Evolutionary conservation across 2,329 filamentous ascomycete species (phyloP), one percentile per base, ranked within the genome.

Genomic region (Ophiocordyceps robertsii): DNA sequence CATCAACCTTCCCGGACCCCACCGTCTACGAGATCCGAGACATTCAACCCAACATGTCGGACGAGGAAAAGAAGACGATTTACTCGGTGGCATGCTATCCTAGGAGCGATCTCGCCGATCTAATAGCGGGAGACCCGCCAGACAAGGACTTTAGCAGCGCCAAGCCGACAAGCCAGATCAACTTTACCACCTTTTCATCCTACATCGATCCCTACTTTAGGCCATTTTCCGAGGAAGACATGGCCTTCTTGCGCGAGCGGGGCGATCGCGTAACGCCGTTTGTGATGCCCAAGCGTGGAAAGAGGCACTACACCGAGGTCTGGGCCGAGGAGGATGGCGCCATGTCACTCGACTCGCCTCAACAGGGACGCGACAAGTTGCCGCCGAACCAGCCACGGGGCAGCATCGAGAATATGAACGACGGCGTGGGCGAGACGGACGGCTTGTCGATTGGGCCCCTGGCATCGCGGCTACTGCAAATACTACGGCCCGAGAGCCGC

Each of bases 111-210:
- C 71, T 98, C 9, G 73, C 80, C 44, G 82, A 95, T 56, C 70
- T 92, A 51, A 93, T 94, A 49, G 84, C 90, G 11, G 92, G 92
- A 39, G 80, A 84, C 33, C 84, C 89, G 1, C 90, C 92, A 1
- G 89, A 96, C 61, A 88, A 86, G 59, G 92, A 98, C 65, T 96
- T 95, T 56, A 95, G 86, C 58, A 94, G 79, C 57, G 83, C 87
- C 30, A 98, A 96, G 59, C 88, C 90, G 6, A 81, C 82, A 17
- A 94, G 90, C 54, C 92, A 98, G 66, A 92, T 96, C 59, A 89
- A 84, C 58, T 92, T 92, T 50, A 83, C 79, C 44, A 95, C 90
- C 2, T 98, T 98, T 61, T 82, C 84, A n/a, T 80, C 84, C 6
- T 95, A 92, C 57, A 75, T 93, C 43, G 92, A 98, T 49, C 86